phyloP scores from a whole-genome alignment of 2,329 filamentous ascomycete species.

The Talaromyces islandicus region DNA sequence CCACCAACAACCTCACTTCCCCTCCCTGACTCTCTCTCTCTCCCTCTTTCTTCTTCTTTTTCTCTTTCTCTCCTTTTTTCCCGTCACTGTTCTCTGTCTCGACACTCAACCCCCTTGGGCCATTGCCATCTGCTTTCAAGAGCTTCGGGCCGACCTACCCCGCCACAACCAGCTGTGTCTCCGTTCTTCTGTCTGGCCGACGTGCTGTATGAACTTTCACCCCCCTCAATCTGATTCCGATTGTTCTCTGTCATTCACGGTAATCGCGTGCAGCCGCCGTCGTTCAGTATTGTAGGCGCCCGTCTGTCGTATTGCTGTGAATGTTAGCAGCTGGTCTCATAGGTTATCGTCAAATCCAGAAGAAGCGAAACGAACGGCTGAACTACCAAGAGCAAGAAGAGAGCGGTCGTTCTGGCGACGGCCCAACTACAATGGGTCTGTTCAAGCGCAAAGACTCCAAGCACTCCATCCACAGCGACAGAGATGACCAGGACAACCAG shows the following conservation, averaged over 20 bases:
- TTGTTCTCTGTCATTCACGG: too few relatives aligned
- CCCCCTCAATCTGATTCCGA: neutral
- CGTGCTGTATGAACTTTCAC: neutral
- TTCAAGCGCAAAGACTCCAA: constrained; percentile 44
- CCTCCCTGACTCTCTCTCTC: neutral
- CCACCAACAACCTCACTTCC: neutral
- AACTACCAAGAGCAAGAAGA: neutral
- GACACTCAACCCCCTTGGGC: neutral
- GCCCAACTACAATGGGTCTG: constrained; percentile 33
- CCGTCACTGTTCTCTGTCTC: neutral
- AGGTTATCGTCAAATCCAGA: neutral
- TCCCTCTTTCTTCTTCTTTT: neutral
- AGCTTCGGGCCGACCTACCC: too few relatives aligned
- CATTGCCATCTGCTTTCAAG: neutral
- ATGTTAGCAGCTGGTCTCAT: neutral
- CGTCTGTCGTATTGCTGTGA: neutral
- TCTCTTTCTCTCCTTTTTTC: neutral
- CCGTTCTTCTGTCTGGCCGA: too few relatives aligned
- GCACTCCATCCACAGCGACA: constrained; percentile 30
- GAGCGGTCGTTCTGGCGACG: neutral
- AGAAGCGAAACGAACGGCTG: neutral
- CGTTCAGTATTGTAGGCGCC: neutral
- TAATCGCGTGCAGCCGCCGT: too few relatives aligned
- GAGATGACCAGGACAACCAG: constrained; percentile 35
- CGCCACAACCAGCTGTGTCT: too few relatives aligned